A percentile compares a stretch with the other conserved stretches of the same genome.
These are phyloP conservation scores for Ettlia oleoabundans DNA, from an alignment of 139 green algal species.

Conservation along the genomic window DNA sequence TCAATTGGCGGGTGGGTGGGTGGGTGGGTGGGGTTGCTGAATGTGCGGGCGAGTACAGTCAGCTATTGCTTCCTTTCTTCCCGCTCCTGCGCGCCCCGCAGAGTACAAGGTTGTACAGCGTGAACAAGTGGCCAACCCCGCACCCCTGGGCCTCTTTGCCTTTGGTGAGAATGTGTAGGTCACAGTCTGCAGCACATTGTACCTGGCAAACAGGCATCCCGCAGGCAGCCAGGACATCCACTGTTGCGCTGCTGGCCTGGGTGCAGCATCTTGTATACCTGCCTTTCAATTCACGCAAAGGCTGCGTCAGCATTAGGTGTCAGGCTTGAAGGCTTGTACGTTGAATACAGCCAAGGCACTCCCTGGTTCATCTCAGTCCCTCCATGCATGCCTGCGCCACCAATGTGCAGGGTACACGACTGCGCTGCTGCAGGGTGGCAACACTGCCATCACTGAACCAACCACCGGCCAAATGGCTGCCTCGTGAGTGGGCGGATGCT, in stretches of 20 bases:
- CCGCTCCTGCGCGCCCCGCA: not conserved
- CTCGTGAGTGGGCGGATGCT: conserved; percentile 16
- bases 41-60: too few relatives aligned
- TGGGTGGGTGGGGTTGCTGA: too few relatives aligned
- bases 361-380: too few relatives aligned
- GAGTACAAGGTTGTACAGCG: conserved; percentile 42
- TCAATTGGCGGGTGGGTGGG: too few relatives aligned
- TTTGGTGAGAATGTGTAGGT: conserved; percentile 19
- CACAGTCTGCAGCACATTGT: too few relatives aligned
- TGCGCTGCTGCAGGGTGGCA: conserved; percentile 45
- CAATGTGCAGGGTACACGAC: conserved; percentile 32
- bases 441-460: conserved; percentile 39
- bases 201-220: too few relatives aligned
- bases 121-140: conserved; percentile 44
- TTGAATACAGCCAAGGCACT: too few relatives aligned
- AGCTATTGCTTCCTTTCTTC: not conserved
- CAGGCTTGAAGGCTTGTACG: too few relatives aligned
- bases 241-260: not conserved
- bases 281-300: too few relatives aligned
- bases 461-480: not conserved
- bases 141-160: conserved; percentile 42
- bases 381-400: not conserved
- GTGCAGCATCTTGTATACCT: not conserved
- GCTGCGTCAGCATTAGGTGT: too few relatives aligned
- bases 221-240: not conserved